Conservation (phyloP, 2,329 filamentous ascomycete genomes). For the Hawksworthiomyces lignivorus region DNA sequence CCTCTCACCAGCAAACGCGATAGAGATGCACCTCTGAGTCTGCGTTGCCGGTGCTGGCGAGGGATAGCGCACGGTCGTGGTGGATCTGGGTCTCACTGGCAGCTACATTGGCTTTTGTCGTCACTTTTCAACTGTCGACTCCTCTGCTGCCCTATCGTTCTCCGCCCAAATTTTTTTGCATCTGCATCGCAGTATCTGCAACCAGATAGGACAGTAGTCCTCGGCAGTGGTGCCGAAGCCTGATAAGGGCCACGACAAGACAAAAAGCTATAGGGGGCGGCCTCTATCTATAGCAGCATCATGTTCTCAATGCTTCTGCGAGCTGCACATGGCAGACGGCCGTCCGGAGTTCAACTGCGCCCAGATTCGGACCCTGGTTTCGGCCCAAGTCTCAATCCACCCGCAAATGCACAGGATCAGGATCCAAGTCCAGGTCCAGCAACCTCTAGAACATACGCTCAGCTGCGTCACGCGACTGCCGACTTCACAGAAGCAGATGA, state of each 20-base stretch:
- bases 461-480: conserved; percentile 48
- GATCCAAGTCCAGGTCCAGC: conserved; percentile 20
- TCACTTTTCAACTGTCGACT: too few species aligned
- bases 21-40: conserved; percentile 9
- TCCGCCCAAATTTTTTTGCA: too few species aligned
- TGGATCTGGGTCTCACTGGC: conserved; percentile 3
- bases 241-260: too few species aligned
- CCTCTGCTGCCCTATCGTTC: too few species aligned
- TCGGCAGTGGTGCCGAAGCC: too few species aligned
- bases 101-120: too few species aligned
- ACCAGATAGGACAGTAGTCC: too few species aligned
- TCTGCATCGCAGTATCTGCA: too few species aligned
- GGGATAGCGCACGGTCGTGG: conserved; percentile 13
- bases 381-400: conserved; percentile 13
- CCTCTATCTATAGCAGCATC: too few species aligned
- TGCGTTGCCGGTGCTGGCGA: conserved; percentile 6
- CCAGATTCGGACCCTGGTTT: conserved; percentile 15
- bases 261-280: too few species aligned
- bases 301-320: conserved; percentile 27
- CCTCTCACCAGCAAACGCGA: background rate
- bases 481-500: conserved; percentile 60
- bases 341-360: conserved; percentile 9
- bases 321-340: conserved; percentile 22
- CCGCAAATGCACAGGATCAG: too few species aligned
- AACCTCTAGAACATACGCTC: conserved; percentile 25